These are phyloP conservation scores for Ustilago esculenta DNA, from an alignment of 1,284 basidiomycete species.

Conservation along the genomic window DNA sequence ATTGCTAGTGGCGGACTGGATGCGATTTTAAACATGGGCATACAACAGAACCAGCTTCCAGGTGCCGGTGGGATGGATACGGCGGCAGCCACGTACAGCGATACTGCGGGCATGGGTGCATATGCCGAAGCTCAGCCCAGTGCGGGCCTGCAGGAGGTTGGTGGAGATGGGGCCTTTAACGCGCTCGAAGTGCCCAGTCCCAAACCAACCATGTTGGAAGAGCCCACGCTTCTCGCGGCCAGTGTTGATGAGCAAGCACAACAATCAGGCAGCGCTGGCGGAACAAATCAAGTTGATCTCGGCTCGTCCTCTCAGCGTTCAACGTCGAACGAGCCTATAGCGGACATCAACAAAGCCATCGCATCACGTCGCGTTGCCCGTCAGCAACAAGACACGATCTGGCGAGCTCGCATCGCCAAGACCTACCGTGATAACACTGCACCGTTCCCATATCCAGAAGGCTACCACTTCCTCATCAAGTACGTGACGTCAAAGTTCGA, in stretches of 20 bases:
- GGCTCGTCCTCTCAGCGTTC: constrained; percentile 40
- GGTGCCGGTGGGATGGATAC: constrained; percentile 37
- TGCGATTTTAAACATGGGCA: constrained; percentile 21
- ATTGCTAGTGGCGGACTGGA: constrained; percentile 32
- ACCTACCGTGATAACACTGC: constrained; percentile 58
- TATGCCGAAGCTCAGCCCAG: constrained; percentile 12
- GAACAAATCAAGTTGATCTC: constrained; percentile 24
- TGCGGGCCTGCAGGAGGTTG: constrained; percentile 20
- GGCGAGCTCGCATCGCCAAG: constrained; percentile 61
- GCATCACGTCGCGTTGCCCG: constrained; percentile 39
- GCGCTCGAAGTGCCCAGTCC: constrained; percentile 57
- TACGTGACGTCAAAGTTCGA: constrained; percentile 77
- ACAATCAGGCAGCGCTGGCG: constrained; percentile 8
- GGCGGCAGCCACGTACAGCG: constrained; percentile 33
- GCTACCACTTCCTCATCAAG: constrained; percentile 66
- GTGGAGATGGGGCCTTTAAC: constrained; percentile 28
- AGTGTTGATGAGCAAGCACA: constrained; percentile 9
- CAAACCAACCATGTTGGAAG: constrained; percentile 27
- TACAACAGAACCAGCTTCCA: constrained; percentile 17
- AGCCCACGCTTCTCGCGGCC: constrained; percentile 6
- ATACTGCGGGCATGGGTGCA: constrained; percentile 28
- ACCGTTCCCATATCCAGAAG: constrained; percentile 65
- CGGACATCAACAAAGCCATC: constrained; percentile 47
- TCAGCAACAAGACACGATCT: constrained; percentile 52
- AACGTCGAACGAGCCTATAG: constrained; percentile 39